Conservation (phyloP, 2,329 filamentous ascomycete genomes). For the Juglanconis juglandina region DNA sequence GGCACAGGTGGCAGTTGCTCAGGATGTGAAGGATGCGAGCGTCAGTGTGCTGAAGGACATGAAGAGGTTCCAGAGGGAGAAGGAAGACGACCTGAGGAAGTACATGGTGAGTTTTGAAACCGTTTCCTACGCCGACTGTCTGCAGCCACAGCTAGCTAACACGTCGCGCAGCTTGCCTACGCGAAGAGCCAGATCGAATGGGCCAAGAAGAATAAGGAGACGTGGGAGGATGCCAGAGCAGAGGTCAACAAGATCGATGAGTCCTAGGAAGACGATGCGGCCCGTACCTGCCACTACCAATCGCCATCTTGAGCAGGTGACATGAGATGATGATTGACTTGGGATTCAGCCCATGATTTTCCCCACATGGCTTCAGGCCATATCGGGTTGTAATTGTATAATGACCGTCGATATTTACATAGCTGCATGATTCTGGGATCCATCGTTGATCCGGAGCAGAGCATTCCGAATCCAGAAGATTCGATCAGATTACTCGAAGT, state of each 20-base stretch:
- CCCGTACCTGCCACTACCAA: neutral
- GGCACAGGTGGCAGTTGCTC: constrained; percentile 80
- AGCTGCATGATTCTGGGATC: neutral
- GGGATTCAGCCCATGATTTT: neutral
- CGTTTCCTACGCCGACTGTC: neutral
- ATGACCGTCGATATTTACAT: constrained; percentile 8
- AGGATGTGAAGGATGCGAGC: constrained; percentile 92
- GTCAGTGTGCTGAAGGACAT: constrained; percentile 83
- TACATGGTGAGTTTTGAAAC: constrained; percentile 76
- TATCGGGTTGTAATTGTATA: constrained; percentile 15
- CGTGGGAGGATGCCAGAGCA: constrained; percentile 84
- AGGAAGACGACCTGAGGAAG: constrained; percentile 86
- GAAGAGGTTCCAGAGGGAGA: constrained; percentile 89
- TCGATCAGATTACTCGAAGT: no score
- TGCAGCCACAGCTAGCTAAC: neutral
- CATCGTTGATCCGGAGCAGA: neutral
- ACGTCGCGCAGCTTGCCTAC: constrained; percentile 68
- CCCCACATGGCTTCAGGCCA: neutral
- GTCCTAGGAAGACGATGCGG: constrained; percentile 33
- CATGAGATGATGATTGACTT: constrained; percentile 8
- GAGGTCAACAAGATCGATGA: constrained; percentile 87
- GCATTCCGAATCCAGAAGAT: neutral
- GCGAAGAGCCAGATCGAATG: constrained; percentile 91
- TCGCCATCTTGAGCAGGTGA: neutral
- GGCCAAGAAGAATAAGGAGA: constrained; percentile 86